These are phyloP conservation scores for Pyrenochaeta sp. DNA, from an alignment of 2,329 filamentous ascomycete genomes.

Conservation along the genomic window DNA sequence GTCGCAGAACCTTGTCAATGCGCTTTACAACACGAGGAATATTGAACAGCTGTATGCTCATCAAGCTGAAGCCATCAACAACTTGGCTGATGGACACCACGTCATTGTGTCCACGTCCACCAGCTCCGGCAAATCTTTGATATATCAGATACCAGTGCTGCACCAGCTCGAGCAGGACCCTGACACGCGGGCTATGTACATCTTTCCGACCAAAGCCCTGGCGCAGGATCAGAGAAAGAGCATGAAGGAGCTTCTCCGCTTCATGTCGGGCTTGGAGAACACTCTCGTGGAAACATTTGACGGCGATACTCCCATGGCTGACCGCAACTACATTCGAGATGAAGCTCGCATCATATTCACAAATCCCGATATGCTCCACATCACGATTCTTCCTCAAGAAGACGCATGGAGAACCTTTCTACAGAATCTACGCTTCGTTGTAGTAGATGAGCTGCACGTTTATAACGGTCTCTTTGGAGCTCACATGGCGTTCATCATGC, in stretches of 20 bases:
- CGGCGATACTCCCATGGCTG: constrained; percentile 86
- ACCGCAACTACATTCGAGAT: constrained; percentile 81
- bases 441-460: constrained; percentile 85
- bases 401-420: constrained; percentile 86
- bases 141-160: constrained; percentile 93
- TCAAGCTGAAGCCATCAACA: constrained; percentile 92
- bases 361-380: constrained; percentile 96
- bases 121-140: constrained; percentile 96
- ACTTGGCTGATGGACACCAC: constrained; percentile 79
- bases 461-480: constrained; percentile 96
- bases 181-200: constrained; percentile 88
- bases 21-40: constrained; percentile 87
- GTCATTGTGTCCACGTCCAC: constrained; percentile 95
- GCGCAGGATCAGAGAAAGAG: constrained; percentile 94
- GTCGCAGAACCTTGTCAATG: constrained; percentile 93
- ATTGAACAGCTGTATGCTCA: constrained; percentile 90
- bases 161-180: constrained; percentile 82
- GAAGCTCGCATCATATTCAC: constrained; percentile 94
- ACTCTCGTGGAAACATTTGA: constrained; percentile 91
- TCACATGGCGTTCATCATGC: constrained; percentile 94
- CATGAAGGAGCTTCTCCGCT: constrained; percentile 81
- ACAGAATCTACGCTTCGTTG: constrained; percentile 88
- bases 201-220: constrained; percentile 95
- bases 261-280: constrained; percentile 78
- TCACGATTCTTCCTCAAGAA: constrained; percentile 92